Evolutionary conservation across 192 early-diverging fungal genomes (phyloP).

Genomic region (Podila horticola): DNA sequence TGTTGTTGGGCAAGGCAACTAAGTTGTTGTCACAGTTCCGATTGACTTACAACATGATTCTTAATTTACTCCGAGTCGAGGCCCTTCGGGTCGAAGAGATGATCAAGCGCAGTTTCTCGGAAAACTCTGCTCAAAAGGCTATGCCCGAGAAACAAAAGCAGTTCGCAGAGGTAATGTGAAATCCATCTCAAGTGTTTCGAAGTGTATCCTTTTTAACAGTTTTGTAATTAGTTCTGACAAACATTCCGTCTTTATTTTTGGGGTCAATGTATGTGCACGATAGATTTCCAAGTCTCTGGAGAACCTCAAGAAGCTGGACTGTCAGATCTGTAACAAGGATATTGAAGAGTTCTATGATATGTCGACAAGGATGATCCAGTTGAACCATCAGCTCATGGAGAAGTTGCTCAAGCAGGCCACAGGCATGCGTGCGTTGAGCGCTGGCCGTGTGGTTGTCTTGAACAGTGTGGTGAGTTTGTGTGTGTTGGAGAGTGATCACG

Average conservation of each 20-base stretch:
- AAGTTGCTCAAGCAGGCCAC: constrained; percentile 64
- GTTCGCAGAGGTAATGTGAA: constrained; percentile 63
- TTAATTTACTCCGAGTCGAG: constrained; percentile 95
- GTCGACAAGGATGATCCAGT: constrained; percentile 60
- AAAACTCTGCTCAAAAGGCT: constrained; percentile 86
- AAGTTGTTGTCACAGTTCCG: constrained; percentile 96
- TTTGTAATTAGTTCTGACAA: background rate
- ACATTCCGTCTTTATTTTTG: constrained; percentile 1
- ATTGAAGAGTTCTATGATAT: constrained; percentile 78
- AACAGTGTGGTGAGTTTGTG: constrained; percentile 64
- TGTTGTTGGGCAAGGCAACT: constrained; percentile 89
- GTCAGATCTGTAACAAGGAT: constrained; percentile 84
- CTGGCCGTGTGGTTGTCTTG: constrained; percentile 83
- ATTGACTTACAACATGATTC: constrained; percentile 98
- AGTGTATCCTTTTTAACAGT: background rate
- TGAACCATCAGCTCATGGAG: constrained; percentile 67
- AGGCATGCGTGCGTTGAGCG: constrained; percentile 69
- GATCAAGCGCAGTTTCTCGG: constrained; percentile 98
- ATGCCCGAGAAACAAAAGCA: constrained; percentile 84
- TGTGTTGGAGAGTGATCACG: no score
- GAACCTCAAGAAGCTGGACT: constrained; percentile 71
- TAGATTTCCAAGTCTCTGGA: constrained; percentile 72
- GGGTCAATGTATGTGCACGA: background rate
- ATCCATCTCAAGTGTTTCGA: background rate
- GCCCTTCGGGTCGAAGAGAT: constrained; percentile 97